These are phyloP conservation scores for Hypoxylon lienhwacheense DNA, from an alignment of 495 filamentous ascomycete genomes.

Conservation along the genomic window DNA sequence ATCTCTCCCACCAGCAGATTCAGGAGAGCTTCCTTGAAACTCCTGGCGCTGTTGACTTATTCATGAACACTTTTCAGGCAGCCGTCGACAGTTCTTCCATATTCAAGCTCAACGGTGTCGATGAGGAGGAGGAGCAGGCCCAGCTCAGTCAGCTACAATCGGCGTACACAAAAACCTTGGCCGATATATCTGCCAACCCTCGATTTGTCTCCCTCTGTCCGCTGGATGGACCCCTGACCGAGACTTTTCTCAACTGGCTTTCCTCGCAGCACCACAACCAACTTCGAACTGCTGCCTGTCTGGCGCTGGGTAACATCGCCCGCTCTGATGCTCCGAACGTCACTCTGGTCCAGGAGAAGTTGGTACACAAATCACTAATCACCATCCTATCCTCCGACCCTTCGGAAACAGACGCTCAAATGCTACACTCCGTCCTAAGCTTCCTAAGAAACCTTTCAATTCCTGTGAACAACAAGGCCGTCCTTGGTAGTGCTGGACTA, in stretches of 20 bases:
- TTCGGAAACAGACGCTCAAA: conserved; percentile 44
- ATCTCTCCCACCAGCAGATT: conserved; percentile 47
- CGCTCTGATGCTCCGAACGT: conserved; percentile 67
- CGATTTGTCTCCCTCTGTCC: conserved; percentile 50
- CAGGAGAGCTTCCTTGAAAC: conserved; percentile 49
- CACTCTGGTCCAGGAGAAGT: conserved; percentile 55
- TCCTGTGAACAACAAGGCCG: conserved; percentile 61
- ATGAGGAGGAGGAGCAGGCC: conserved; percentile 57
- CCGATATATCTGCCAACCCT: conserved; percentile 64
- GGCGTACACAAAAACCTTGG: conserved; percentile 59
- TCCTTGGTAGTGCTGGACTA: conserved; percentile 58
- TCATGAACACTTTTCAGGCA: conserved; percentile 41
- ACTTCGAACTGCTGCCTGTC: conserved; percentile 71
- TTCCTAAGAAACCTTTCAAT: conserved; percentile 82
- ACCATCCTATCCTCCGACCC: conserved; percentile 47
- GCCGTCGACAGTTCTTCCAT: conserved; percentile 35
- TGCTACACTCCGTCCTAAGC: conserved; percentile 68
- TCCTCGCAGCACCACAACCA: conserved; percentile 35
- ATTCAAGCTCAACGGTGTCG: conserved; percentile 39
- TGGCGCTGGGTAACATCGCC: conserved; percentile 76
- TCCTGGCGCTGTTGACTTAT: conserved; percentile 33
- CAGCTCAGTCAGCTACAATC: conserved; percentile 57
- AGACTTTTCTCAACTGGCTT: conserved; percentile 55
- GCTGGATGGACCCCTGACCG: conserved; percentile 48
- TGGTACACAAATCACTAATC: conserved; percentile 60